Evolutionary conservation across 441 rosid genomes (phyloP).

Genomic region (Erysimum pusillum): DNA sequence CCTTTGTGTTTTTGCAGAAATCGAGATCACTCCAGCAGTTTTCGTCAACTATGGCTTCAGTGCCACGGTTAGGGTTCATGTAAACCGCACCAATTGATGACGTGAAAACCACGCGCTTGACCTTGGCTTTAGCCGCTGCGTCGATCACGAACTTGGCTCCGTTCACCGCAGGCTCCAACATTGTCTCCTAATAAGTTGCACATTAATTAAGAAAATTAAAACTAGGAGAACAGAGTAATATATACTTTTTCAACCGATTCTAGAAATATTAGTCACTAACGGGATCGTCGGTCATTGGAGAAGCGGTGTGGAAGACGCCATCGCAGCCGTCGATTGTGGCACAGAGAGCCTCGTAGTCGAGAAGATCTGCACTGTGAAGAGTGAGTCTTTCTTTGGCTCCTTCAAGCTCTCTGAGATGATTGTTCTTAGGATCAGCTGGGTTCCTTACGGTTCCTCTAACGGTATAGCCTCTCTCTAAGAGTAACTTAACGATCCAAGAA

Average conservation of each 20-base stretch:
- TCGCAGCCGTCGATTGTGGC: slow-evolving; percentile 78
- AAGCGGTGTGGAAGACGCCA: slow-evolving; percentile 92
- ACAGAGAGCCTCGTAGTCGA: slow-evolving; percentile 65
- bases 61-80: slow-evolving; percentile 86
- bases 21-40: slow-evolving; percentile 94
- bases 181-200: slow-evolving; percentile 61
- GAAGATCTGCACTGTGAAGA: slow-evolving; percentile 83
- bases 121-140: slow-evolving; percentile 84
- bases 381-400: slow-evolving; percentile 84
- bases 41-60: slow-evolving; percentile 80
- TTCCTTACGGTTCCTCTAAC: slow-evolving; percentile 86
- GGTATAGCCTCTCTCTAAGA: slow-evolving; percentile 74
- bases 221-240: slow-evolving; percentile 10
- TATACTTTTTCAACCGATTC: background rate
- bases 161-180: slow-evolving; percentile 92
- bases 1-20: slow-evolving; percentile 90
- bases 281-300: slow-evolving; percentile 90
- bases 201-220: background rate
- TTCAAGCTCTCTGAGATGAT: slow-evolving; percentile 80
- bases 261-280: slow-evolving; percentile 47
- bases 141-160: slow-evolving; percentile 82
- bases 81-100: slow-evolving; percentile 90
- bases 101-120: slow-evolving; percentile 79
- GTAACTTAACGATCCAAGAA: slow-evolving; percentile 89
- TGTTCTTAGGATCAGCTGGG: slow-evolving; percentile 88